A percentile compares a stretch with the other conserved stretches of the same genome.
Evolutionary conservation across 345 rosid genomes (phyloP).

Genomic region (Passiflora organensis): DNA sequence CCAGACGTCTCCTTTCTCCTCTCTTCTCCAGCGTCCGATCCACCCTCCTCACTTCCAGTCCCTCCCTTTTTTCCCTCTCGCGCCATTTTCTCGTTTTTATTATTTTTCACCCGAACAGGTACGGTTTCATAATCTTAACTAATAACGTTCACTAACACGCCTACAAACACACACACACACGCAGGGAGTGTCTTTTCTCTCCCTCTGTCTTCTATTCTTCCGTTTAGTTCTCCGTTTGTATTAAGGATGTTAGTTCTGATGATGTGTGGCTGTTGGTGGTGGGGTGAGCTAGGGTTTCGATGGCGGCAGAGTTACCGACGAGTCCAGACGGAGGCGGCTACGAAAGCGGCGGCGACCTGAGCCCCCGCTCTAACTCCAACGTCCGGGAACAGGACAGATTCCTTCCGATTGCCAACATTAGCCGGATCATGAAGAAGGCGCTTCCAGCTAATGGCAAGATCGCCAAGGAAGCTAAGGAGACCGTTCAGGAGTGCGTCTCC

Average conservation of each 20-base stretch:
- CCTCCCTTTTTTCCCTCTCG: conserved; percentile 44
- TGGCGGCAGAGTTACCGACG: conserved; percentile 54
- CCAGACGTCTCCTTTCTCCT: conserved; percentile 50
- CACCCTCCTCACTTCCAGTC: conserved; percentile 29
- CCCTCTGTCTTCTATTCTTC: not conserved
- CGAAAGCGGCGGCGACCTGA: conserved; percentile 89
- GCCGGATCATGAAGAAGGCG: conserved; percentile 90
- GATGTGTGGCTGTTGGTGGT: conserved; percentile 1
- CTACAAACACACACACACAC: conserved; percentile 12
- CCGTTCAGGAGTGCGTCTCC: conserved; percentile 92
- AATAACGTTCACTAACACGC: conserved; percentile 1
- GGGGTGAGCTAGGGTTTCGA: conserved; percentile 24
- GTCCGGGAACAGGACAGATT: conserved; percentile 91
- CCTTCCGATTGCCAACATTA: conserved; percentile 89
- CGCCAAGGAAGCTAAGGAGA: conserved; percentile 97
- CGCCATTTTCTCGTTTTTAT: conserved; percentile 46
- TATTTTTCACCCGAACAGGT: conserved; percentile 3
- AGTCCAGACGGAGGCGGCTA: conserved; percentile 76
- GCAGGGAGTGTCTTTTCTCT: not conserved
- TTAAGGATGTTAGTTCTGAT: not conserved
- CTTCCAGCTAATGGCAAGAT: conserved; percentile 91
- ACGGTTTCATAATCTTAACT: not conserved
- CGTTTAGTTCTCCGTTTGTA: not conserved
- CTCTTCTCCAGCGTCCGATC: conserved; percentile 96
- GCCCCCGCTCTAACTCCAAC: conserved; percentile 54